Evolutionary conservation across 352 stramenopile species (phyloP).

Genomic region (Peronospora belbahrii): DNA sequence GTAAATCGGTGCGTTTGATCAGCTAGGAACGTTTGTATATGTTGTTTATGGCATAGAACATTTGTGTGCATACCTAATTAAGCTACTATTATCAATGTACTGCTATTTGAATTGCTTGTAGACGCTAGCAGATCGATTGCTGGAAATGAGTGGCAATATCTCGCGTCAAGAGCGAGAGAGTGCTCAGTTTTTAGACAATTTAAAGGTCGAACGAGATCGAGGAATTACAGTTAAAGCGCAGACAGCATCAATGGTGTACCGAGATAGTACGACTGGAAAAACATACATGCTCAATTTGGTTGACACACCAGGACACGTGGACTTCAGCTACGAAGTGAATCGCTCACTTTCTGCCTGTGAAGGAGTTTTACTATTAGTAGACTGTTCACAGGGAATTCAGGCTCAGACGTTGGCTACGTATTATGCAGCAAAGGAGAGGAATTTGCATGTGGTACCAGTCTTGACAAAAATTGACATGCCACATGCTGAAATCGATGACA

Average conservation of each 20-base stretch:
- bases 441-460: conserved; percentile 93
- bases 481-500: conserved; percentile 90
- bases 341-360: conserved; percentile 94
- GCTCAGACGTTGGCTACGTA: conserved; percentile 97
- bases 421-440: conserved; percentile 92
- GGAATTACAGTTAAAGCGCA: conserved; percentile 99
- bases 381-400: conserved; percentile 96
- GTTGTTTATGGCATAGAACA: too few species aligned
- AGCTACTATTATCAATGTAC: too few species aligned
- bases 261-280: conserved; percentile 34
- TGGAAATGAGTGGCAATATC: conserved; percentile 88
- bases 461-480: conserved; percentile 98
- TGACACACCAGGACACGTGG: conserved; percentile 95
- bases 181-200: conserved; percentile 87
- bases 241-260: conserved; percentile 94
- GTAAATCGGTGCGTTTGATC: conserved; percentile 67
- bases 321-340: conserved; percentile 98
- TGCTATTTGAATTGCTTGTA: conserved; percentile 15
- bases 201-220: conserved; percentile 92
- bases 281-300: conserved; percentile 96
- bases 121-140: conserved; percentile 86
- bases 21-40: too few species aligned
- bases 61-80: too few species aligned
- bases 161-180: conserved; percentile 75
- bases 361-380: conserved; percentile 96